Percentiles rank a stretch among this genome's conserved stretches.
Conservation (phyloP, 1,284 basidiomycete species). For the Schizophyllum amplum region DNA sequence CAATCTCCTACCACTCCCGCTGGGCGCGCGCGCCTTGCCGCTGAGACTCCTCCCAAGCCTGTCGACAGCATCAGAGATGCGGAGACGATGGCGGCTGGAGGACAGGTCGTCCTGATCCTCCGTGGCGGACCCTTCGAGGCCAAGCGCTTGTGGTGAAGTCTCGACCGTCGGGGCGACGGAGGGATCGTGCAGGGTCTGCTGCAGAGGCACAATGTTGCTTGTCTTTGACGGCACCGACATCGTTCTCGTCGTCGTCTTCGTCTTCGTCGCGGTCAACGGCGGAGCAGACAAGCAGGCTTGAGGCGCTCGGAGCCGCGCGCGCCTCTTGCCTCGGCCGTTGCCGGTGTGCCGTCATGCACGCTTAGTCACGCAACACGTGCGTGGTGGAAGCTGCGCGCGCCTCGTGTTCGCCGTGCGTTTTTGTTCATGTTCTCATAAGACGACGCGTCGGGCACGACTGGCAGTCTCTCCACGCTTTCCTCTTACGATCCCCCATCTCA, state of each 20-base stretch:
- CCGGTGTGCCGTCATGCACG: not conserved
- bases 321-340: not conserved
- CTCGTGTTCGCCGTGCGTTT: not conserved
- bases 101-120: slow-evolving; percentile 15
- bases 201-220: slow-evolving; percentile 15
- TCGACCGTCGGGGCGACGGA: slow-evolving; percentile 4
- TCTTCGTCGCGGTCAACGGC: not conserved
- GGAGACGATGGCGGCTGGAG: slow-evolving; percentile 28
- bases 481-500: not conserved
- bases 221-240: slow-evolving; percentile 15
- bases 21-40: slow-evolving; percentile 20
- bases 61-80: slow-evolving; percentile 42
- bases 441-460: slow-evolving; percentile 6
- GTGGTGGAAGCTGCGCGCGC: not conserved
- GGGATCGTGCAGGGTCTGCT: slow-evolving; percentile 11
- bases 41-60: slow-evolving; percentile 49
- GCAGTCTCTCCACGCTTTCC: slow-evolving; percentile 9
- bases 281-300: not conserved
- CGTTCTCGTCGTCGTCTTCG: not conserved
- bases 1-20: slow-evolving; percentile 22
- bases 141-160: slow-evolving; percentile 23
- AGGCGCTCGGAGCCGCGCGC: not conserved
- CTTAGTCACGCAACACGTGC: not conserved
- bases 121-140: slow-evolving; percentile 16
- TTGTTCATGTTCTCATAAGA: not conserved